These are phyloP conservation scores for Canna indica DNA, from an alignment of 176 grass and related monocot genomes.

Conservation along the genomic window DNA sequence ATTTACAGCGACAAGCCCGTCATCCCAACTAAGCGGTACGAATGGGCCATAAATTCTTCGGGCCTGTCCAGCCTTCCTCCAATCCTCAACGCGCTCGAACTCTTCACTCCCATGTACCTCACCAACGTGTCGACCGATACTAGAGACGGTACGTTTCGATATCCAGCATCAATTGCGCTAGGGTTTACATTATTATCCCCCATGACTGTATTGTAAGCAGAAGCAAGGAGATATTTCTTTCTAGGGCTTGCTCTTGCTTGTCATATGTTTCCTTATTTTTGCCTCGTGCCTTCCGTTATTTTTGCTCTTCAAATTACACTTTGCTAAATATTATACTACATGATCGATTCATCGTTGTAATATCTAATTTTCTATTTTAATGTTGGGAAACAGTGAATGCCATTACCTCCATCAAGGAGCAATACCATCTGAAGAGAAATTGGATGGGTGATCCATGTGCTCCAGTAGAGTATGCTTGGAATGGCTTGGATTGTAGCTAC, in stretches of 20 bases:
- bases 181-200: no score
- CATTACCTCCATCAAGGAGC: slow-evolving; percentile 31
- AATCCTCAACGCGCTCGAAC: slow-evolving; percentile 42
- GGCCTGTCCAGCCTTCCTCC: slow-evolving; percentile 38
- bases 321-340: no score
- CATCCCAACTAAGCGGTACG: not conserved
- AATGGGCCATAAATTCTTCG: slow-evolving; percentile 32
- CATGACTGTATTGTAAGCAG: no score
- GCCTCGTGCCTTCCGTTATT: no score
- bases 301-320: no score
- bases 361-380: not conserved
- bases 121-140: slow-evolving; percentile 13
- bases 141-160: slow-evolving; percentile 26
- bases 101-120: slow-evolving; percentile 31
- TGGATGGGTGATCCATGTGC: slow-evolving; percentile 60
- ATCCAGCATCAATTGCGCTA: no score
- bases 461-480: slow-evolving; percentile 36
- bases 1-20: rapidly evolving
- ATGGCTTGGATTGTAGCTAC: slow-evolving; percentile 43
- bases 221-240: not conserved
- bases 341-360: no score
- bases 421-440: slow-evolving; percentile 30
- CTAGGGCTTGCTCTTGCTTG: no score
- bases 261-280: no score
- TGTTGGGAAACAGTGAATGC: slow-evolving; percentile 33